Conservation (phyloP, 1,139 yeast genomes). For the Nematodospora anomalae region DNA sequence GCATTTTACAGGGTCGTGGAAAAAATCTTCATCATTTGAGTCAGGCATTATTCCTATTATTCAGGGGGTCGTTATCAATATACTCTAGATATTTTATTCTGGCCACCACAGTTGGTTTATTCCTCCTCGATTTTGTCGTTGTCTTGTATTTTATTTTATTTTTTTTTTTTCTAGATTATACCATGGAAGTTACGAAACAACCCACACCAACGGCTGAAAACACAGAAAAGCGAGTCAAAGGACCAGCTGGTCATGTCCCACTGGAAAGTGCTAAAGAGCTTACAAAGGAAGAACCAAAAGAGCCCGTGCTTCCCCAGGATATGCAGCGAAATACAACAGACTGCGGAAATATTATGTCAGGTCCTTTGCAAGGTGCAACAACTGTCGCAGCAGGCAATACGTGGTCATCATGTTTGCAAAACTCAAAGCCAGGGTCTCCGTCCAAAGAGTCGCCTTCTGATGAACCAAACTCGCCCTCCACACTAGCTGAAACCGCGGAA, state of each 20-base stretch:
- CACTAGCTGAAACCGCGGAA: slow-evolving; percentile 3
- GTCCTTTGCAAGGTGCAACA: not conserved
- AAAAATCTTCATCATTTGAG: no score
- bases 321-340: no score
- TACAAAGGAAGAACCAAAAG: not conserved
- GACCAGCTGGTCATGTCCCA: no score
- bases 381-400: not conserved
- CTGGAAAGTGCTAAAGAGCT: not conserved
- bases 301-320: not conserved
- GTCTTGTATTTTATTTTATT: no score
- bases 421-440: not conserved
- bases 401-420: not conserved
- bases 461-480: slow-evolving; percentile 5
- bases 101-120: no score
- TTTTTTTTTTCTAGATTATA: no score
- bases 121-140: no score
- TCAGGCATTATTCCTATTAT: no score
- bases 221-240: not conserved
- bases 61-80: no score
- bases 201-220: not conserved
- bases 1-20: no score
- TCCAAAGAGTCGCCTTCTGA: not conserved
- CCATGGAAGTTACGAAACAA: not conserved
- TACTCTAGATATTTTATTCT: no score
- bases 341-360: not conserved